Evolutionary conservation across 805 yeast genomes (phyloP).

Genomic region (Spencermartinsiella europaea): DNA sequence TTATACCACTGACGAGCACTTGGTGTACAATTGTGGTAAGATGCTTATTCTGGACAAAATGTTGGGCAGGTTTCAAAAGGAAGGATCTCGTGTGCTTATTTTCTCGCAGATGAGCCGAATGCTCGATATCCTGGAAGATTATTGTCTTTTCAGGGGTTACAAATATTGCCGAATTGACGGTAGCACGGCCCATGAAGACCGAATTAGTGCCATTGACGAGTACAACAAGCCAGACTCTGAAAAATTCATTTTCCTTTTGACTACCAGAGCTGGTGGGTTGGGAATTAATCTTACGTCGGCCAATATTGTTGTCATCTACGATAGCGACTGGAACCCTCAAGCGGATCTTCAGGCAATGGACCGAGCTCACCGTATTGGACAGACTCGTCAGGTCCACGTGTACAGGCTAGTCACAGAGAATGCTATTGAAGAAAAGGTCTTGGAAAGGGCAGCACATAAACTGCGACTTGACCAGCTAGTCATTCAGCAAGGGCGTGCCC

Average conservation of each 20-base stretch:
- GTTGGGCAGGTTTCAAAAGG: slow-evolving; percentile 59
- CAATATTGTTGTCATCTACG: slow-evolving; percentile 81
- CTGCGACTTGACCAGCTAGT: slow-evolving; percentile 88
- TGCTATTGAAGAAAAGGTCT: slow-evolving; percentile 93
- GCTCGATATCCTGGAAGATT: slow-evolving; percentile 86
- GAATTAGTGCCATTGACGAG: slow-evolving; percentile 88
- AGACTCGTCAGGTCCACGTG: slow-evolving; percentile 90
- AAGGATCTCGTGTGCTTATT: slow-evolving; percentile 86
- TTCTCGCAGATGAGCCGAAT: slow-evolving; percentile 93
- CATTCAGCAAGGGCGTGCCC: slow-evolving; percentile 82
- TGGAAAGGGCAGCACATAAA: slow-evolving; percentile 94
- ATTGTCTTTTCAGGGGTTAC: slow-evolving; percentile 77
- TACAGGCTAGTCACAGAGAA: slow-evolving; percentile 90
- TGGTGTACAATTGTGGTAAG: slow-evolving; percentile 84
- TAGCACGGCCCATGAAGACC: slow-evolving; percentile 85
- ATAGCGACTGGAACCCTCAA: slow-evolving; percentile 97
- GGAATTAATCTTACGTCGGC: slow-evolving; percentile 93
- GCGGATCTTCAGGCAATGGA: slow-evolving; percentile 99
- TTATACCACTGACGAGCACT: slow-evolving; percentile 89
- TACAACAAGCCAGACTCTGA: slow-evolving; percentile 77
- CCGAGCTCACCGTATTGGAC: slow-evolving; percentile 96
- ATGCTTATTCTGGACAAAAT: slow-evolving; percentile 84
- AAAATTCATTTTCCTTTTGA: slow-evolving; percentile 77
- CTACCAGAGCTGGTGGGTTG: slow-evolving; percentile 96
- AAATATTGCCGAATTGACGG: slow-evolving; percentile 93